Percentiles rank a stretch among this genome's conserved stretches.
Evolutionary conservation across 768 basidiomycete species (phyloP).

Genomic region (Amylocystis lapponica): DNA sequence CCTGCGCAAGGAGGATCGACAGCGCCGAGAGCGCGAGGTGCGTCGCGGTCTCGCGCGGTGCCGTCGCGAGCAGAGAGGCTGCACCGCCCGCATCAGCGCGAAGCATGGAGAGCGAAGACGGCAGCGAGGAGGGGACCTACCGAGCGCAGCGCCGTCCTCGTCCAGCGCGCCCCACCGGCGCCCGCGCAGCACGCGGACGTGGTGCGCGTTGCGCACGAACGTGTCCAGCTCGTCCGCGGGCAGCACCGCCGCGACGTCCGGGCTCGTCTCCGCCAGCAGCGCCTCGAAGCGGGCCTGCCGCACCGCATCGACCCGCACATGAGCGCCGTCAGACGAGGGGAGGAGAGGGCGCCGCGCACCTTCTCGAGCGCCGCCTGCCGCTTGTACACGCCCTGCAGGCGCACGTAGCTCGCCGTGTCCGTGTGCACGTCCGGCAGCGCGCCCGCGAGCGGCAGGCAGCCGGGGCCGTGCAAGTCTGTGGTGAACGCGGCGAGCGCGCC

Average conservation of each 20-base stretch:
- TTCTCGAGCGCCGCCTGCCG: slow-evolving; percentile 68
- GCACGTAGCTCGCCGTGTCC: slow-evolving; percentile 76
- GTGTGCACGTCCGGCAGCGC: slow-evolving; percentile 96
- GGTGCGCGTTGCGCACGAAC: slow-evolving; percentile 81
- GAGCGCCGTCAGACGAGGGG: background rate
- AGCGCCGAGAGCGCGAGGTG: slow-evolving; percentile 75
- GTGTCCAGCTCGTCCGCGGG: slow-evolving; percentile 53
- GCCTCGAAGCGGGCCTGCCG: slow-evolving; percentile 22
- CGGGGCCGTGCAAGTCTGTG: slow-evolving; percentile 42
- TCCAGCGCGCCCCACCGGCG: slow-evolving; percentile 56
- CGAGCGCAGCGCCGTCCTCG: slow-evolving; percentile 39
- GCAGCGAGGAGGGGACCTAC: slow-evolving; percentile 28
- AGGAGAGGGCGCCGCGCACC: slow-evolving; percentile 11
- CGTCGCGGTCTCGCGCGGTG: slow-evolving; percentile 54
- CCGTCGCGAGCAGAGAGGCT: slow-evolving; percentile 14
- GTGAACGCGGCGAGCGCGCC: slow-evolving; percentile 64
- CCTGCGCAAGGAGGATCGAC: slow-evolving; percentile 21
- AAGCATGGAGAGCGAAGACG: background rate
- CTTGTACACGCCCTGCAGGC: slow-evolving; percentile 83
- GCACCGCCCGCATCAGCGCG: background rate
- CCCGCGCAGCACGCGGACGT: slow-evolving; percentile 59
- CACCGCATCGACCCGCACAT: background rate
- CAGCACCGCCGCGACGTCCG: slow-evolving; percentile 39
- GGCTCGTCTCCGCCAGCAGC: slow-evolving; percentile 37
- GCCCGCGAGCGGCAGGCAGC: slow-evolving; percentile 71